Conservation (phyloP, 495 filamentous ascomycete species). For the Daldinia grandis region DNA sequence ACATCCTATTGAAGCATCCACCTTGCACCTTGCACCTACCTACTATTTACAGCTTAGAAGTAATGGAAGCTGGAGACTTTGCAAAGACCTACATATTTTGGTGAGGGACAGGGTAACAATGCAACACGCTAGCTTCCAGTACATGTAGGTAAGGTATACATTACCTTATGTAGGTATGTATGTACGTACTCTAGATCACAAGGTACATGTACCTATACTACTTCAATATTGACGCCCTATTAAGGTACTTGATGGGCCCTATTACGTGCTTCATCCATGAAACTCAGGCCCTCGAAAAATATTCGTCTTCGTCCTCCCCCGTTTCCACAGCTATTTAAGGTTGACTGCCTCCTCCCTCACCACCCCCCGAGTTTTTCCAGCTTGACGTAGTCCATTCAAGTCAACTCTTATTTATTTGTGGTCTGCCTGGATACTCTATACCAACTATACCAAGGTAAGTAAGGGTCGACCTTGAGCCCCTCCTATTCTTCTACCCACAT, state of each 20-base stretch:
- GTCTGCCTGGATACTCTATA: conserved; percentile 1
- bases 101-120: conserved; percentile 30
- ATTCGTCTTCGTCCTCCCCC: conserved; percentile 36
- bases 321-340: conserved; percentile 39
- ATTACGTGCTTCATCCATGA: conserved; percentile 44
- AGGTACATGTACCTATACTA: conserved; percentile 6
- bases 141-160: not conserved
- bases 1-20: conserved; percentile 9
- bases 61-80: conserved; percentile 11
- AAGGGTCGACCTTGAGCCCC: not conserved
- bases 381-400: conserved; percentile 31
- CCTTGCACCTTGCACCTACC: conserved; percentile 20
- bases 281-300: conserved; percentile 28
- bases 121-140: conserved; percentile 21
- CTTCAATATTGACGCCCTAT: conserved; percentile 34
- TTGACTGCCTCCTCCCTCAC: conserved; percentile 25
- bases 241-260: conserved; percentile 40
- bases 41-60: conserved; percentile 36
- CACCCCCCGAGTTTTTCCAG: conserved; percentile 4
- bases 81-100: conserved; percentile 9
- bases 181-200: conserved; percentile 2
- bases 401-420: conserved; percentile 1
- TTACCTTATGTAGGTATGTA: too few species aligned
- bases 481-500: not conserved
- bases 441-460: not conserved